Conservation (phyloP, 192 early-diverging fungal species). For the Neocallimastix lanati region DNA sequence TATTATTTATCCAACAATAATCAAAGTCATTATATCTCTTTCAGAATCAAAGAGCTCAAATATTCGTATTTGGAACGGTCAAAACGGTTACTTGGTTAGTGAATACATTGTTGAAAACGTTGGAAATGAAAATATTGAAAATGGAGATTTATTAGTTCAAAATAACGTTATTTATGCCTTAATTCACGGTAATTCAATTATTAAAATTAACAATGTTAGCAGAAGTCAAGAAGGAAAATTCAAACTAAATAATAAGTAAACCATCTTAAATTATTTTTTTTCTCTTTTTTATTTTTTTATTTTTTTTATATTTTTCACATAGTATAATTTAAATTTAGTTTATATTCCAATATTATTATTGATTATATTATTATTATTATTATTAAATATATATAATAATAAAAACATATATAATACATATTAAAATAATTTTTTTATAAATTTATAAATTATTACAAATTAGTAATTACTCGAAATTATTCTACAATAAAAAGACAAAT, state of each 20-base stretch:
- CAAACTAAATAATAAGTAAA: background rate
- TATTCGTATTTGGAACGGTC: background rate
- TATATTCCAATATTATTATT: no score
- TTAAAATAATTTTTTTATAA: no score
- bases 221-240: background rate
- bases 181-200: background rate
- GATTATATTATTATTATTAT: no score
- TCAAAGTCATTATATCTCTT: background rate
- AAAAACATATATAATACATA: no score
- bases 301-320: no score
- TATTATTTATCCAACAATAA: no score
- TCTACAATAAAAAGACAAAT: background rate
- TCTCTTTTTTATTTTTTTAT: no score
- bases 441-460: no score
- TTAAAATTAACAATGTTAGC: background rate
- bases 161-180: background rate
- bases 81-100: background rate
- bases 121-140: background rate
- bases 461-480: background rate
- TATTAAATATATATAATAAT: no score
- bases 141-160: background rate
- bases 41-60: background rate
- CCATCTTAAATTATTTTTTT: no score
- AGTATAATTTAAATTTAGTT: no score
- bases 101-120: background rate